phyloP scores from a whole-genome alignment of 192 early-diverging fungal genomes.

The Coemansia sp. region DNA sequence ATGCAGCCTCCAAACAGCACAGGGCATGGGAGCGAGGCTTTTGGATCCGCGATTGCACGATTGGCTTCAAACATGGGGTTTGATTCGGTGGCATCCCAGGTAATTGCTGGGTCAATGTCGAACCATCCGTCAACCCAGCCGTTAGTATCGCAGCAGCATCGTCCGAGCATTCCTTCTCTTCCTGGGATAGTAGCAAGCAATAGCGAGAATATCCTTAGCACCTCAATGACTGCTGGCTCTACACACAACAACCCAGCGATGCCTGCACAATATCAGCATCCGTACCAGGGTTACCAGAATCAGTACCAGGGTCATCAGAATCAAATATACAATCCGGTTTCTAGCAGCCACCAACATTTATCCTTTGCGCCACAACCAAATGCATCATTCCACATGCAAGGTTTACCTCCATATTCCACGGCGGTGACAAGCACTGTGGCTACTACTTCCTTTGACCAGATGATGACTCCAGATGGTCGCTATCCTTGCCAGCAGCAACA shows the following conservation, averaged over 20 bases:
- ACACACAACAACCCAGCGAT: not conserved
- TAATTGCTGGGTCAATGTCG: conserved; percentile 30
- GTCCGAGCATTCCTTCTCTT: not conserved
- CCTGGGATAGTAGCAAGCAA: conserved; percentile 4
- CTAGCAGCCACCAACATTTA: conserved; percentile 14
- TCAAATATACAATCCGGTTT: conserved; percentile 21
- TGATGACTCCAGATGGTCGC: conserved; percentile 7
- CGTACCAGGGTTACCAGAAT: too few species aligned
- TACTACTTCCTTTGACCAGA: conserved; percentile 18
- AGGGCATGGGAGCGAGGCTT: conserved; percentile 4
- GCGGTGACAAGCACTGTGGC: not conserved
- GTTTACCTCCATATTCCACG: not conserved
- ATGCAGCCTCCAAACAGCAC: not conserved
- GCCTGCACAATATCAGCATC: conserved; percentile 7
- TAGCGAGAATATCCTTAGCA: conserved; percentile 1
- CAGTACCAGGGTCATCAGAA: too few species aligned
- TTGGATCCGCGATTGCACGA: conserved; percentile 28
- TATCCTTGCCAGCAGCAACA: conserved; percentile 1
- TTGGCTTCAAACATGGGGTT: conserved; percentile 45
- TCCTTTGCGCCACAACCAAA: conserved; percentile 14
- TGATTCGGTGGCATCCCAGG: conserved; percentile 33
- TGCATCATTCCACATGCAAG: not conserved
- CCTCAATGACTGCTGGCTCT: not conserved
- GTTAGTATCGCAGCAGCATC: conserved; percentile 5
- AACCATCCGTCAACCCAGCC: conserved; percentile 10